A percentile compares a stretch with the other conserved stretches of the same genome.
These are phyloP conservation scores for Kluyveromyces starmeri DNA, from an alignment of 805 yeast species.

Conservation along the genomic window DNA sequence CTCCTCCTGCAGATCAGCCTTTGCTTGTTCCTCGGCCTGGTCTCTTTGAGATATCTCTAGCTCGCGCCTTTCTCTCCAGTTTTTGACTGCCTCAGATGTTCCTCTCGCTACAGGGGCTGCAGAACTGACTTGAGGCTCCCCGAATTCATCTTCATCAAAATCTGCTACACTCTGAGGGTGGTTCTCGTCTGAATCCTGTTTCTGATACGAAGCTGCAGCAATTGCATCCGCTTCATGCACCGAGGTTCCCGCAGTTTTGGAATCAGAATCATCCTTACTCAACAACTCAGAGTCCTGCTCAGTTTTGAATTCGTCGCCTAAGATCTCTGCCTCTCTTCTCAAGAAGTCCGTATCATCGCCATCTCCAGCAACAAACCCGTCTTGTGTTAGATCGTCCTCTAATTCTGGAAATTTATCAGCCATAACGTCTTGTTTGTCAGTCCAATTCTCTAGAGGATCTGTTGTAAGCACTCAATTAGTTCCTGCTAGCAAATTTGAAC, in stretches of 20 bases:
- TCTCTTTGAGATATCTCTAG: constrained; percentile 77
- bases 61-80: constrained; percentile 78
- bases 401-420: constrained; percentile 73
- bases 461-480: no score
- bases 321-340: constrained; percentile 55
- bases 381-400: constrained; percentile 33
- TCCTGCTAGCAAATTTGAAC: no score
- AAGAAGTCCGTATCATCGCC: constrained; percentile 48
- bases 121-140: constrained; percentile 21
- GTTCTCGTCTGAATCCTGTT: not conserved
- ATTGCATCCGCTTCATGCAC: constrained; percentile 5
- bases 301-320: constrained; percentile 66
- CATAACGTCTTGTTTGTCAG: no score
- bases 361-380: constrained; percentile 26
- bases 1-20: constrained; percentile 56
- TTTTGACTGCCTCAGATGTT: constrained; percentile 52
- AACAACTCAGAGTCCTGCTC: constrained; percentile 47
- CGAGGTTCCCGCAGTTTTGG: constrained; percentile 33
- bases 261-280: constrained; percentile 31
- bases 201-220: constrained; percentile 1
- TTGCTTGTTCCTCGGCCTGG: constrained; percentile 52
- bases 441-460: no score
- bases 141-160: constrained; percentile 38
- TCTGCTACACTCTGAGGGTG: constrained; percentile 8
- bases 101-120: constrained; percentile 21